Evolutionary conservation across 2,329 filamentous ascomycete species (phyloP).

Genomic region (Trichoderma guizhouense): DNA sequence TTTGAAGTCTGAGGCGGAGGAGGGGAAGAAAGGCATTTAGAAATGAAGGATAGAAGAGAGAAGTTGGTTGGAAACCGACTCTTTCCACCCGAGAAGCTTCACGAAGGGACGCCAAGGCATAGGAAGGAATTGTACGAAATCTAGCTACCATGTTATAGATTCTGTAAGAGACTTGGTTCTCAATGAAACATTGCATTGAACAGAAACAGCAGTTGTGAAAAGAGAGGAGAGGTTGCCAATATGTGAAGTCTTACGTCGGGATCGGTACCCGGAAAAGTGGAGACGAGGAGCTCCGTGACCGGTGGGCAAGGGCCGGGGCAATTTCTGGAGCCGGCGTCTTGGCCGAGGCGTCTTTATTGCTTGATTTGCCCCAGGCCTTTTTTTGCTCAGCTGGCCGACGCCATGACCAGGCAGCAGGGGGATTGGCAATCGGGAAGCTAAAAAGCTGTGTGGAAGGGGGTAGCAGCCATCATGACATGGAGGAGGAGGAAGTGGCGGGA

Average conservation of each 20-base stretch:
- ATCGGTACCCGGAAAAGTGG: constrained; percentile 17
- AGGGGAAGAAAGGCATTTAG: background rate
- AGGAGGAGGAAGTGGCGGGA: background rate
- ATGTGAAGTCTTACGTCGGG: background rate
- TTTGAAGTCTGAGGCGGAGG: background rate
- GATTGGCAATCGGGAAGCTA: background rate
- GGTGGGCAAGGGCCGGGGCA: background rate
- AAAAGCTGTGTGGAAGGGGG: background rate
- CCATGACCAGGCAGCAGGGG: background rate
- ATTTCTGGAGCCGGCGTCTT: background rate
- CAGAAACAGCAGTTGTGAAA: background rate
- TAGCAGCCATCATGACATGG: background rate
- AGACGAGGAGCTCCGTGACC: constrained; percentile 5
- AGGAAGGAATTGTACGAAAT: background rate
- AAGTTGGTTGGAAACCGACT: background rate
- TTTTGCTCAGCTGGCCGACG: background rate
- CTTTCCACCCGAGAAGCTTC: background rate
- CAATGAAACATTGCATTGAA: background rate
- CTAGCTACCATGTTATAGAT: constrained; percentile 6
- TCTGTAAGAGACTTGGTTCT: background rate
- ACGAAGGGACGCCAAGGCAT: background rate
- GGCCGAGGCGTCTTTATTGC: background rate
- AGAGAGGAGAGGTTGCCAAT: background rate
- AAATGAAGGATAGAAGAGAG: background rate
- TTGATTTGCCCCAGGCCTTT: background rate